A percentile compares a stretch with the other conserved stretches of the same genome.
Evolutionary conservation across 2,329 filamentous ascomycete species (phyloP).

Genomic region (Stagonosporopsis rhizophila): DNA sequence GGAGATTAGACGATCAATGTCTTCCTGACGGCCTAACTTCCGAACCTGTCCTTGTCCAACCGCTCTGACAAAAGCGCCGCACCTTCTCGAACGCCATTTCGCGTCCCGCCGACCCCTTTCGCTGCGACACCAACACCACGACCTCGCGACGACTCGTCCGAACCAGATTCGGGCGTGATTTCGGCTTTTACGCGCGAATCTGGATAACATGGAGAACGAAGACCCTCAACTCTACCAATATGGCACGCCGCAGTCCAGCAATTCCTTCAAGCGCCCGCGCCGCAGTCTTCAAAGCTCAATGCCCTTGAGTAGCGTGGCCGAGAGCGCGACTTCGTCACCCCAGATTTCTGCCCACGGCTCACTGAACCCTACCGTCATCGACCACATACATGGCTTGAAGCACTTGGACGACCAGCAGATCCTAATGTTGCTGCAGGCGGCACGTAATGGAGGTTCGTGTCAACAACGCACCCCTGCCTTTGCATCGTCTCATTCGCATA

Average conservation of each 20-base stretch:
- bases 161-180: conserved; percentile 48
- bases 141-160: conserved; percentile 41
- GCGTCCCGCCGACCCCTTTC: conserved; percentile 36
- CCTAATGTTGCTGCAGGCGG: conserved; percentile 46
- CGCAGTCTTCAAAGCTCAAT: conserved; percentile 48
- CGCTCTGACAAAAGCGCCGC: conserved; percentile 42
- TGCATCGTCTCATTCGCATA: conserved; percentile 30
- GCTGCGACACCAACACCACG: conserved; percentile 33
- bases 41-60: conserved; percentile 40
- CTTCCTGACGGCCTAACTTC: conserved; percentile 48
- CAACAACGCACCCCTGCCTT: conserved; percentile 11
- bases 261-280: conserved; percentile 48
- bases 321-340: conserved; percentile 47
- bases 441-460: conserved; percentile 48
- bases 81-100: conserved; percentile 46
- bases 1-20: conserved; percentile 52
- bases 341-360: conserved; percentile 42
- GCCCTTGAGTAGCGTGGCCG: conserved; percentile 46
- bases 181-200: conserved; percentile 37
- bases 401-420: conserved; percentile 51
- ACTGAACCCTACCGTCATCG: conserved; percentile 48
- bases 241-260: conserved; percentile 44
- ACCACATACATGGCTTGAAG: conserved; percentile 50
- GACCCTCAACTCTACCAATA: conserved; percentile 47
- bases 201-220: conserved; percentile 49